phyloP scores from a whole-genome alignment of 139 green algal species.

The Chlorella ohadii region DNA sequence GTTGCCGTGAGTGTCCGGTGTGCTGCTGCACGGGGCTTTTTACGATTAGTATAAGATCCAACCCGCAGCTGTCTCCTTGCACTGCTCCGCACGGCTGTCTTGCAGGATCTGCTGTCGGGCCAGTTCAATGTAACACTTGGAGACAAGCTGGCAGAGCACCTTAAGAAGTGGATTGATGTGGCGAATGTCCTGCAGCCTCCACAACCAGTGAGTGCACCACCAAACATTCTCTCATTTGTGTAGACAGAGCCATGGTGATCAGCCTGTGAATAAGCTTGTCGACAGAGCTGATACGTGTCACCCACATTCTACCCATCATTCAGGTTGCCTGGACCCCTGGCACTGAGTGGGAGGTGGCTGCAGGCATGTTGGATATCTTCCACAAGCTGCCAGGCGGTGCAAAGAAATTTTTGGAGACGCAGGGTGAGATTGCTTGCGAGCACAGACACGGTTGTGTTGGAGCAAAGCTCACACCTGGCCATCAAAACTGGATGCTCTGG shows the following conservation, averaged over 20 bases:
- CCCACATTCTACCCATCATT: neutral
- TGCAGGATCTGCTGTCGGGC: constrained; percentile 40
- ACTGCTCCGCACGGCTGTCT: too few relatives aligned
- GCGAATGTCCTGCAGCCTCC: neutral
- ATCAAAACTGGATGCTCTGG: too few relatives aligned
- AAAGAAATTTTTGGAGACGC: constrained; percentile 89
- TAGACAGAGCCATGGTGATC: too few relatives aligned
- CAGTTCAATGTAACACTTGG: constrained; percentile 95
- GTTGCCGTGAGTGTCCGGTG: too few relatives aligned
- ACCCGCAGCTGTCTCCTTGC: too few relatives aligned
- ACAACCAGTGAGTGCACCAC: neutral
- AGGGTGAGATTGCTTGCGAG: constrained; percentile 21
- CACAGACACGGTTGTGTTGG: too few relatives aligned
- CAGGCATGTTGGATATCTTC: constrained; percentile 94
- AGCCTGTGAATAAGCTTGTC: too few relatives aligned
- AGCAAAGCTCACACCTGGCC: too few relatives aligned
- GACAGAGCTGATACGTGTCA: too few relatives aligned
- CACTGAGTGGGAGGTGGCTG: constrained; percentile 89
- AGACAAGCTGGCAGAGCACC: constrained; percentile 95
- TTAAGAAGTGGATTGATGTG: constrained; percentile 87
- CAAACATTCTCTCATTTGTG: too few relatives aligned
- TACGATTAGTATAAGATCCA: too few relatives aligned
- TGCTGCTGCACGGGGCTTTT: too few relatives aligned
- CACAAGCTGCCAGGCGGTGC: constrained; percentile 90
- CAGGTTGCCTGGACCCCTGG: constrained; percentile 59